Evolutionary conservation across 306 rosid species (phyloP).

Genomic region (Purshia tridentata): DNA sequence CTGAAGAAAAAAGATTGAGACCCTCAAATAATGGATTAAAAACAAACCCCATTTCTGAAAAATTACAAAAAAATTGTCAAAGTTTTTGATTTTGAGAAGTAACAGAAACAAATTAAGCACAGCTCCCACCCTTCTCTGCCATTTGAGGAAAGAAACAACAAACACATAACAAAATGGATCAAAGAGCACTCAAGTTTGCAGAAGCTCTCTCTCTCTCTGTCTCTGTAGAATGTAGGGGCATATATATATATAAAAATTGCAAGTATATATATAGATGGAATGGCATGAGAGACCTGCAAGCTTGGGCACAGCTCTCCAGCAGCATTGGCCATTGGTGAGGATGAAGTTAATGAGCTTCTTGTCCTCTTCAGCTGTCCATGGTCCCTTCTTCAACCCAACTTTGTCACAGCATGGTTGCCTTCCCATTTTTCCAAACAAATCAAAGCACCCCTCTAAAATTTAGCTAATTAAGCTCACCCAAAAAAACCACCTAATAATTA

Average conservation of each 20-base stretch:
- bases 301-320: slow-evolving; percentile 98
- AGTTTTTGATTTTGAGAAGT: neutral
- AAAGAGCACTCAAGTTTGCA: slow-evolving; percentile 10
- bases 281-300: slow-evolving; percentile 61
- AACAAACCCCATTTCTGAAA: slow-evolving; percentile 4
- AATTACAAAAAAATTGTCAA: neutral
- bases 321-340: slow-evolving; percentile 87
- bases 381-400: slow-evolving; percentile 95
- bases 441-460: too few relatives aligned
- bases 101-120: neutral
- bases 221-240: neutral
- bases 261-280: neutral
- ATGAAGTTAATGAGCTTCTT: slow-evolving; percentile 86
- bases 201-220: neutral
- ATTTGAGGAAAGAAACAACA: neutral
- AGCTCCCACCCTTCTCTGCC: neutral
- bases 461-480: too few relatives aligned
- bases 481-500: neutral
- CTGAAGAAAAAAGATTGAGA: neutral
- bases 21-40: neutral
- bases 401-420: slow-evolving; percentile 99
- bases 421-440: slow-evolving; percentile 51
- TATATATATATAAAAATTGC: neutral
- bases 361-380: slow-evolving; percentile 92
- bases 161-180: neutral